Evolutionary conservation across 1,284 basidiomycete species (phyloP), one percentile per base, ranked within the genome.

Genomic region (Boletus semigastroideus): DNA sequence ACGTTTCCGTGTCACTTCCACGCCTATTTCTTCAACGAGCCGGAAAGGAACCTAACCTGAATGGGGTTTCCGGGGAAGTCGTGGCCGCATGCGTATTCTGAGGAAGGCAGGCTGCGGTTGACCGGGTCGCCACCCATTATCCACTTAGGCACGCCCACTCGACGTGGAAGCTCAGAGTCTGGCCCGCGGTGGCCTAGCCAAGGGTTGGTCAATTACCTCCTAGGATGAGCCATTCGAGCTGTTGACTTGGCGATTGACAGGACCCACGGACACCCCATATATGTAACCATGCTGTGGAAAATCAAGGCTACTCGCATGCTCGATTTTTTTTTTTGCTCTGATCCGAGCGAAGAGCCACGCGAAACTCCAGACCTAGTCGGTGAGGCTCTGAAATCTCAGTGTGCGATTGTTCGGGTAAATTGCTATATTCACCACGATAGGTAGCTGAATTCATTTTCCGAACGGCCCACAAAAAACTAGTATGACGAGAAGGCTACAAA

Each of bases 221-320:
- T 47, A 38, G 25, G 41, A 61, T 46, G 36, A 14, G 34, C 19
- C 46, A 56, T 48, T 56, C 31, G 31, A 50, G 33, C 37, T 41
- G 64, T 66, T 59, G 64, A 63, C 64, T 61, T 63, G 64, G 54
- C 60, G 49, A 63, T 65, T 59, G 51, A 59, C 58, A 47, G 37
- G 61, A 45, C 51, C 61, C 62, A 62, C 59, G 53, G 59, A 64
- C 53, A 61, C 31, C 64, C 54, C 20, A 39, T 52, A 39, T 52
- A 36, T 59, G 50, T 53, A 64, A 63, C 48, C 30, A 45, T 27
- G 38, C 43, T 42, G 54, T 49, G 38, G 38, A 58, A 54, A 42
- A 20, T 25, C 49, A 42, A 44, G 39, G 34, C 20, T 44, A 42
- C 34, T 52, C 43, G 46, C 43, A 59, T 63, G 48, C 49, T 45